These are phyloP conservation scores for Aureobasidium sp. DNA, from an alignment of 2,329 filamentous ascomycete species.

Conservation along the genomic window DNA sequence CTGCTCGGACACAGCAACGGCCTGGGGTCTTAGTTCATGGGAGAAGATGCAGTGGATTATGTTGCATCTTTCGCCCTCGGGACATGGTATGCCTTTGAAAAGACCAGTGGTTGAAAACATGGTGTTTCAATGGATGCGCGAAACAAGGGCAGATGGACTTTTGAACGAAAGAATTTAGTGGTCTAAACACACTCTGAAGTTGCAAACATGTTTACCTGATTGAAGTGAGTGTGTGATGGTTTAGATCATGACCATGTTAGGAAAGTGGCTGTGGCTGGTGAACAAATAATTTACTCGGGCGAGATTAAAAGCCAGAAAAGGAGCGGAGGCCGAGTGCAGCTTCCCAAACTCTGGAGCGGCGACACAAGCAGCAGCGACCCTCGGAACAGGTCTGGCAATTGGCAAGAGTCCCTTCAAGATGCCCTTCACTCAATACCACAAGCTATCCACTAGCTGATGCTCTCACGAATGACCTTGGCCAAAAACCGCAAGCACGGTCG, in stretches of 20 bases:
- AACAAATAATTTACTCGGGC: neutral
- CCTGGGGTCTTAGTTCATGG: slow-evolving; percentile 34
- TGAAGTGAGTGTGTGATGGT: neutral
- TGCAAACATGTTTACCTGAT: neutral
- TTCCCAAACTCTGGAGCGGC: neutral
- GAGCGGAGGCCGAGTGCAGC: neutral
- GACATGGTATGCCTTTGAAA: slow-evolving; percentile 48
- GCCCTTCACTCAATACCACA: neutral
- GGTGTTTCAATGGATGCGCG: slow-evolving; percentile 14
- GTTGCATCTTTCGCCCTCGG: slow-evolving; percentile 42
- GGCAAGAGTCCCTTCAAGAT: neutral
- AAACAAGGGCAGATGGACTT: neutral
- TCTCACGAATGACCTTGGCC: neutral
- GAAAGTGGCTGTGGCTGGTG: neutral
- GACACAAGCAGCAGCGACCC: neutral
- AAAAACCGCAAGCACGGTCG: neutral
- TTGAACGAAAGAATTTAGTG: neutral
- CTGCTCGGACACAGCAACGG: neutral
- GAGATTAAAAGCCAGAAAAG: neutral
- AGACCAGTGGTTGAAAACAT: slow-evolving; percentile 53
- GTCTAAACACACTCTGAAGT: neutral
- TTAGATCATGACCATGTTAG: neutral
- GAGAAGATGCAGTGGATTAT: slow-evolving; percentile 53
- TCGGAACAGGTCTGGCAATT: neutral
- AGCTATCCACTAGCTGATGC: neutral